Evolutionary conservation across 2,329 filamentous ascomycete species (phyloP).

Genomic region (Fusarium sp.): DNA sequence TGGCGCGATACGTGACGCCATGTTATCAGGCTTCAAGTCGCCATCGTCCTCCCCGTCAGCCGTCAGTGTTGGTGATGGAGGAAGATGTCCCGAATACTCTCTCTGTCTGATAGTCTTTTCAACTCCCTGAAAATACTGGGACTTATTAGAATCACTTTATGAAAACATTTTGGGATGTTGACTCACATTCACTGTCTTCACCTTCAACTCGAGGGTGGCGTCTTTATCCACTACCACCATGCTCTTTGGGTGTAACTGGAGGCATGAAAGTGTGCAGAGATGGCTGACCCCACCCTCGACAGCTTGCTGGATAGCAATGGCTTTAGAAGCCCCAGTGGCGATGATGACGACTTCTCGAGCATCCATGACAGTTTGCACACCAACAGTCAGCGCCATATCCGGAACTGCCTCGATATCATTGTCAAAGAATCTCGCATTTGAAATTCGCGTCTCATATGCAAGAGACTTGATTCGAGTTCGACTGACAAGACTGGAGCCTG

Average conservation of each 20-base stretch:
- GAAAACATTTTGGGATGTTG: fast-evolving
- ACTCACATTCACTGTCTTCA: slow-evolving; percentile 16
- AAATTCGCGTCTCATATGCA: slow-evolving; percentile 12
- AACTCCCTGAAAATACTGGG: slow-evolving; percentile 8
- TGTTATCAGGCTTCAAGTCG: slow-evolving; percentile 20
- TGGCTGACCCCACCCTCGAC: slow-evolving; percentile 16
- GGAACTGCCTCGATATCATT: slow-evolving; percentile 5
- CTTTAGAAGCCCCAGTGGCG: background rate
- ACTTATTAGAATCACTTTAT: fast-evolving
- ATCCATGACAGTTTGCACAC: slow-evolving; percentile 18
- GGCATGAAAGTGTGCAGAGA: slow-evolving; percentile 14
- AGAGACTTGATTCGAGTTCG: slow-evolving; percentile 17
- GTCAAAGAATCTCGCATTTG: slow-evolving; percentile 12
- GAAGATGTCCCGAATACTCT: background rate
- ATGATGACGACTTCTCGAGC: slow-evolving; percentile 24
- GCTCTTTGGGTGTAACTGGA: slow-evolving; percentile 7
- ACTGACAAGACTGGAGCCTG: slow-evolving; percentile 10
- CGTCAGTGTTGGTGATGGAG: slow-evolving; percentile 5
- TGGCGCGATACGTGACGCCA: slow-evolving; percentile 14
- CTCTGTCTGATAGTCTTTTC: slow-evolving; percentile 14
- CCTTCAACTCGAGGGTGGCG: slow-evolving; percentile 17
- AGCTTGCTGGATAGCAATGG: slow-evolving; percentile 1
- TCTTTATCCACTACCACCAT: slow-evolving; percentile 15
- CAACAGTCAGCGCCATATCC: slow-evolving; percentile 17
- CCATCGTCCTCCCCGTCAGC: background rate